Evolutionary conservation across 164 flowering plant genomes (phyloP).

Genomic region (Malania oleifera): DNA sequence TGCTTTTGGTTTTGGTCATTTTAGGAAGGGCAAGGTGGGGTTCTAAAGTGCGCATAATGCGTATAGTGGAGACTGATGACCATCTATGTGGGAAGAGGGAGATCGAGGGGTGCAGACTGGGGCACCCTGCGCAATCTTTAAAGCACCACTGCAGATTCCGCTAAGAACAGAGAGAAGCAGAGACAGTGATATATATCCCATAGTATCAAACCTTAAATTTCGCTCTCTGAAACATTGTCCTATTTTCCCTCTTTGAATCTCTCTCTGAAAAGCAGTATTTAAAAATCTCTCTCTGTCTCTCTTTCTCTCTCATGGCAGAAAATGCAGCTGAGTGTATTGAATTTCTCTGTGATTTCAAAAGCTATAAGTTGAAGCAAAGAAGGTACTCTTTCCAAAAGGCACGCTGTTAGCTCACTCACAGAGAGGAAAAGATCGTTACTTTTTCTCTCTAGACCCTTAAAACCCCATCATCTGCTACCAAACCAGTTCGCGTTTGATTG

Average conservation of each 20-base stretch:
- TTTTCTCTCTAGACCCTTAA: background rate
- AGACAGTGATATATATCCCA: background rate
- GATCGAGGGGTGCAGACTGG: background rate
- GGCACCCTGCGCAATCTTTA: conserved; percentile 3
- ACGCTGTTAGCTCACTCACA: background rate
- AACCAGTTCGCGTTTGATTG: no score
- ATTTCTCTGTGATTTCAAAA: background rate
- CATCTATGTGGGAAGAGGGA: background rate
- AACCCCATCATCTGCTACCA: background rate
- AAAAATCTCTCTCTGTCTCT: background rate
- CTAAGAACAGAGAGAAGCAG: background rate
- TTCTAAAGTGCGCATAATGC: conserved; percentile 11
- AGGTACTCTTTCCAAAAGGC: conserved; percentile 2
- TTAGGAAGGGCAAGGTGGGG: background rate
- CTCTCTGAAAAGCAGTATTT: background rate
- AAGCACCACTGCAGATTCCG: background rate
- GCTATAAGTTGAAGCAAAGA: background rate
- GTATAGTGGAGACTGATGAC: conserved; percentile 5
- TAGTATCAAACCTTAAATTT: background rate
- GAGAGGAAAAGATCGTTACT: background rate
- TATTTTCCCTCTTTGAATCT: background rate
- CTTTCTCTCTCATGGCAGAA: background rate
- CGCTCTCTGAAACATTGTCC: no score
- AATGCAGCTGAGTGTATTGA: background rate
- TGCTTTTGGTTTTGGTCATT: background rate